A percentile compares a stretch with the other conserved stretches of the same genome.
Conservation (phyloP, 176 grass and related monocot species). For the Secale cereale region DNA sequence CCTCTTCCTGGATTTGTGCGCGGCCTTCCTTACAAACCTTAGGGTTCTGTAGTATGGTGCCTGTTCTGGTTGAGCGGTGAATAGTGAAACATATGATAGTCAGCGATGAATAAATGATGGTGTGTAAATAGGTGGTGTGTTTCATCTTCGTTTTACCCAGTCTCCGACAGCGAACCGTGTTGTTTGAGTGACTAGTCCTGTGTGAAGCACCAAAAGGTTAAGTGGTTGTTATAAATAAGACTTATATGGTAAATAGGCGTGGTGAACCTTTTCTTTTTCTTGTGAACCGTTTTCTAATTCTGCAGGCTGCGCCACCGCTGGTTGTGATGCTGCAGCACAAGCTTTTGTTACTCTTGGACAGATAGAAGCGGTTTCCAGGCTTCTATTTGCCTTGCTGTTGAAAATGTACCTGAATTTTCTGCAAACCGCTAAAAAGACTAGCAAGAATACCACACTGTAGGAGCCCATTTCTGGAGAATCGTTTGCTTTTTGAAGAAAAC, state of each 20-base stretch:
- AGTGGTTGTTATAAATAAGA: conserved; percentile 7
- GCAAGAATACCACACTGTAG: background rate
- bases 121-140: conserved; percentile 47
- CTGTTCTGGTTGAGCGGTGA: background rate
- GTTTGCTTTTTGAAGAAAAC: background rate
- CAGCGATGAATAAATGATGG: conserved; percentile 32
- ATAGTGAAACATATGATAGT: conserved; percentile 45
- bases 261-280: background rate
- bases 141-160: background rate
- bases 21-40: conserved; percentile 80
- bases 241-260: conserved; percentile 18
- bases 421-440: background rate
- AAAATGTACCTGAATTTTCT: background rate
- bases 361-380: too few relatives aligned
- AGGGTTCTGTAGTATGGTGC: conserved; percentile 73
- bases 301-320: background rate
- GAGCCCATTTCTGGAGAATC: background rate
- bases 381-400: background rate
- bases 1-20: conserved; percentile 86
- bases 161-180: conserved; percentile 22
- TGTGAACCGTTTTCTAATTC: conserved; percentile 17
- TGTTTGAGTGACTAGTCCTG: conserved; percentile 35
- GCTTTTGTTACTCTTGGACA: too few relatives aligned
- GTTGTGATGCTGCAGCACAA: background rate
- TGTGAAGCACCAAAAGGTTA: conserved; percentile 12